phyloP scores from a whole-genome alignment of 768 basidiomycete species.

The Psilocybe cyanescens region DNA sequence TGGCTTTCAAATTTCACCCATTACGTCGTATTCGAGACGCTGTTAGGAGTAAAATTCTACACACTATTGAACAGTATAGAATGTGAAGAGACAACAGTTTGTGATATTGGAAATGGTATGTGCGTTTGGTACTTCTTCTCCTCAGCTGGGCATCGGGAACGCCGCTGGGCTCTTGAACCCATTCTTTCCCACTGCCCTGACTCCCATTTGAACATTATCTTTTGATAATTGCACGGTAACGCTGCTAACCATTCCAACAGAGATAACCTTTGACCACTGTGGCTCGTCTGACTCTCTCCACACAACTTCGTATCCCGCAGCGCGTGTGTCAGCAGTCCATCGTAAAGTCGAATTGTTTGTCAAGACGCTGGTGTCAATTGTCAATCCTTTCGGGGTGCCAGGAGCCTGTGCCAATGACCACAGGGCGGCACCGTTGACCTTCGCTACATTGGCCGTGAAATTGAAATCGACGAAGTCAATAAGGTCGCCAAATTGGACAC shows the following conservation, averaged over 20 bases:
- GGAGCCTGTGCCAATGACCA: conserved; percentile 64
- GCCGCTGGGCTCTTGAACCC: conserved; percentile 55
- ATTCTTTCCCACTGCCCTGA: conserved; percentile 52
- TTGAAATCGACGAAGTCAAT: conserved; percentile 56
- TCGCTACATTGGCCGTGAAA: conserved; percentile 51
- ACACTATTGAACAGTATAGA: too few species aligned
- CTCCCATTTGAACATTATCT: conserved; percentile 56
- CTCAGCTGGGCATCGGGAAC: conserved; percentile 29
- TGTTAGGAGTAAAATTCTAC: too few species aligned
- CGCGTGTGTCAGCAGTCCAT: conserved; percentile 44
- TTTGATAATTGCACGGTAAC: conserved; percentile 49
- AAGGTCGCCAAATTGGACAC: conserved; percentile 59
- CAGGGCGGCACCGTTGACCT: conserved; percentile 53
- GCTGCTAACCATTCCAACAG: conserved; percentile 45
- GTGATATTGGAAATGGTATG: too few species aligned
- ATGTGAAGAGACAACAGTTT: too few species aligned
- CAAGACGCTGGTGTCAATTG: conserved; percentile 46
- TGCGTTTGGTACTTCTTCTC: too few species aligned
- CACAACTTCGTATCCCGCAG: conserved; percentile 53
- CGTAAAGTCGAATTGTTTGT: conserved; percentile 58
- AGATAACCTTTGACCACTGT: conserved; percentile 52
- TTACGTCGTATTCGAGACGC: too few species aligned
- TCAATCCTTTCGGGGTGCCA: conserved; percentile 54
- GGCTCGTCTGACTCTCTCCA: conserved; percentile 52
- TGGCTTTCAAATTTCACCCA: too few species aligned